Base-by-base conservation (phyloP, 352 stramenopile species). In the Phytophthora melonis region DNA sequence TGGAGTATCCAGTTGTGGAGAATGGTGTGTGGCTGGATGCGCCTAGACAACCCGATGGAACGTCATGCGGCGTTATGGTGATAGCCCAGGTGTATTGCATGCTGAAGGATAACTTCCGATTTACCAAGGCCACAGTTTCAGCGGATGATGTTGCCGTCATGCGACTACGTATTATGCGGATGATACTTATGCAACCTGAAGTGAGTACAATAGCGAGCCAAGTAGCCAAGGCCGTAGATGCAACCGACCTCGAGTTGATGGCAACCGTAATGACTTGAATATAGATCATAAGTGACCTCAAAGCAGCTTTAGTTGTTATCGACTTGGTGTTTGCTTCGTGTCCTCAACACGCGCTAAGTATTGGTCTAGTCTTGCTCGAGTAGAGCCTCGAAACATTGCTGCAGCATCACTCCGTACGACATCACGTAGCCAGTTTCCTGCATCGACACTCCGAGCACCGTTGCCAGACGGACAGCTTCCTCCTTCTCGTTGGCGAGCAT, bases 81-180 rank as follows among this genome's bases (percentile, higher is more conserved):
- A n/a, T n/a, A n/a, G n/a, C n/a, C n/a, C n/a, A n/a, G n/a, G n/a
- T n/a, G n/a, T n/a, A n/a, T n/a, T n/a, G n/a, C n/a, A n/a, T n/a
- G n/a, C n/a, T n/a, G n/a, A n/a, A n/a, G n/a, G n/a, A n/a, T n/a
- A n/a, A n/a, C n/a, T n/a, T n/a, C n/a, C n/a, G n/a, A n/a, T n/a
- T n/a, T n/a, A n/a, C n/a, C n/a, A n/a, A n/a, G n/a, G n/a, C n/a
- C n/a, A n/a, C n/a, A n/a, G n/a, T n/a, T n/a, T n/a, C n/a, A n/a
- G n/a, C 23, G 2, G 23, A 25, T 2, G 23, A 2, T 2, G 23
- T 2, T 2, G 2, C 23, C 2, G 1, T 2, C 2, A 25, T 2
- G 23, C 1, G 23, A 1, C 23, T 1, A 25, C 2, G 23, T 25
- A 2, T 25, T 1, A 25, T 25, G 1, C 23, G 23, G 2, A 2